A percentile compares a stretch with the other conserved stretches of the same genome.
Evolutionary conservation across 2,329 filamentous ascomycete species (phyloP).

Genomic region (Shiraia bambusicola): DNA sequence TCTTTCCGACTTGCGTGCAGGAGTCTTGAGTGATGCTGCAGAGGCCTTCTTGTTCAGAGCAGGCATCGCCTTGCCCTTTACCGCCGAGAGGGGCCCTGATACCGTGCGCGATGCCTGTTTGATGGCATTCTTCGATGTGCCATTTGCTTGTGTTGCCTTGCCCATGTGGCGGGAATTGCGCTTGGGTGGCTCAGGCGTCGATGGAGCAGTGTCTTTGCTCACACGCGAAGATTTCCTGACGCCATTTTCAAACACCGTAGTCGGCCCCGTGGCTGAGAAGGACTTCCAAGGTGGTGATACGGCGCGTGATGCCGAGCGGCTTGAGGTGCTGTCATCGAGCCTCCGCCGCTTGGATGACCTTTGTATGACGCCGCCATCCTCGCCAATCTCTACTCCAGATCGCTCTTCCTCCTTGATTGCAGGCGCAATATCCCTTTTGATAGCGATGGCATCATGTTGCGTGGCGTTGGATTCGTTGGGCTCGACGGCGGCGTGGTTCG

Average conservation of each 20-base stretch:
- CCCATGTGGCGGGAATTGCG: slow-evolving; percentile 25
- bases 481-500: slow-evolving; percentile 20
- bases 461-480: slow-evolving; percentile 19
- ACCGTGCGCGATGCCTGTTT: slow-evolving; percentile 28
- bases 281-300: slow-evolving; percentile 93
- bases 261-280: slow-evolving; percentile 79
- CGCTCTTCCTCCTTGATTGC: slow-evolving; percentile 33
- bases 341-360: slow-evolving; percentile 64
- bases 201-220: slow-evolving; percentile 47
- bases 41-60: slow-evolving; percentile 25
- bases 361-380: slow-evolving; percentile 28
- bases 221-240: slow-evolving; percentile 63
- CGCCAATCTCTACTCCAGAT: slow-evolving; percentile 14
- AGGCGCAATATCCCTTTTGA: slow-evolving; percentile 21
- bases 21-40: slow-evolving; percentile 20
- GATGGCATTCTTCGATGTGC: slow-evolving; percentile 21
- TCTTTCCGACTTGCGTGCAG: slow-evolving; percentile 39
- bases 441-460: slow-evolving; percentile 13
- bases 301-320: slow-evolving; percentile 47
- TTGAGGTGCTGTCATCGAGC: slow-evolving; percentile 42
- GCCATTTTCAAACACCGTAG: slow-evolving; percentile 71
- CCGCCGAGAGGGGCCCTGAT: slow-evolving; percentile 11
- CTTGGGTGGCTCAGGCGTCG: slow-evolving; percentile 51
- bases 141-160: slow-evolving; percentile 35
- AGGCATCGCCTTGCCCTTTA: slow-evolving; percentile 22